These are phyloP conservation scores for Boletus tylopilopsis DNA, from an alignment of 768 basidiomycete genomes.

Conservation along the genomic window DNA sequence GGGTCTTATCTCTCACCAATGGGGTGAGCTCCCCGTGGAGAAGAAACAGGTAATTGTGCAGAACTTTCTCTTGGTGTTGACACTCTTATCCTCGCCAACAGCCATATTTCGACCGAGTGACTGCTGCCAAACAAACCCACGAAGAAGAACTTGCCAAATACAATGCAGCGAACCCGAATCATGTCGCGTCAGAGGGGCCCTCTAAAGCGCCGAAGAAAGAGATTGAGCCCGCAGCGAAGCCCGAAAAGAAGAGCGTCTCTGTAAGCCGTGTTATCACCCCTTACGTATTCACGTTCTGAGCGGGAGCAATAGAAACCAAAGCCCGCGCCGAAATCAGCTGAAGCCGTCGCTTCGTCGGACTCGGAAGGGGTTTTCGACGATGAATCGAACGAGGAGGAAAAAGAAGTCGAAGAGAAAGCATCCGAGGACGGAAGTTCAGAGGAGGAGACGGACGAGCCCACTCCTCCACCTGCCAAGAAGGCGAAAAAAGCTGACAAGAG, in stretches of 20 bases:
- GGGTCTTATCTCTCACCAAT: conserved; percentile 64
- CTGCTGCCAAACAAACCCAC: conserved; percentile 60
- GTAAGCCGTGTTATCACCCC: conserved; percentile 15
- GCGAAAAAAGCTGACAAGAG: conserved; percentile 26
- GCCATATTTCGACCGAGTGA: conserved; percentile 40
- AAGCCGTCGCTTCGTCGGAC: conserved; percentile 24
- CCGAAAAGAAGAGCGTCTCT: conserved; percentile 21
- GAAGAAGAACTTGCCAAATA: conserved; percentile 62
- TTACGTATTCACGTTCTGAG: conserved; percentile 17
- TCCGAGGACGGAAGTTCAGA: conserved; percentile 24
- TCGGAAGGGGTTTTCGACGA: conserved; percentile 29
- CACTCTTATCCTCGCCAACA: conserved; percentile 6
- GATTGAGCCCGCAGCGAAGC: conserved; percentile 28
- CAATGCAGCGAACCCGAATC: conserved; percentile 50
- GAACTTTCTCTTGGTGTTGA: background rate
- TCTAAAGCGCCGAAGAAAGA: conserved; percentile 31
- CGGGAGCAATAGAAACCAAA: conserved; percentile 23
- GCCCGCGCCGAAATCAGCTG: conserved; percentile 22
- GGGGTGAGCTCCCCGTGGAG: conserved; percentile 62
- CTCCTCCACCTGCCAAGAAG: conserved; percentile 30
- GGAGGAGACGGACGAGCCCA: conserved; percentile 23
- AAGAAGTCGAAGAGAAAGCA: conserved; percentile 14
- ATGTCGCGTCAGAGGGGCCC: conserved; percentile 44
- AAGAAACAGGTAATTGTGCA: conserved; percentile 68
- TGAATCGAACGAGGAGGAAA: conserved; percentile 27